Evolutionary conservation across 345 rosid species (phyloP).

Genomic region (Tarenaya hassleriana): DNA sequence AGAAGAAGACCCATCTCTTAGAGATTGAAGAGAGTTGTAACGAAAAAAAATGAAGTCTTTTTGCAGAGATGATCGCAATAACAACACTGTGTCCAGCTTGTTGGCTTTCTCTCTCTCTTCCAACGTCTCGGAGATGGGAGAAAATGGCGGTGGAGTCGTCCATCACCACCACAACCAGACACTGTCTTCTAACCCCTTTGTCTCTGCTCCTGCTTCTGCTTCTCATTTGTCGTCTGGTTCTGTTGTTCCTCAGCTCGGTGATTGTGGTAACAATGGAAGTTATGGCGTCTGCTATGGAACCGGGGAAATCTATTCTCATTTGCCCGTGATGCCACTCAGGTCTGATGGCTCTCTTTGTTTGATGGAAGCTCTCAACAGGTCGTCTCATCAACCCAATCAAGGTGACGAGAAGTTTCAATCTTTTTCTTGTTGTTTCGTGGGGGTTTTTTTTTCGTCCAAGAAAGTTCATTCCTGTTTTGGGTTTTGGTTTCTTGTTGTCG

Average conservation of each 20-base stretch:
- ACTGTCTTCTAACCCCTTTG: conserved; percentile 22
- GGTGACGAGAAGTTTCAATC: conserved; percentile 31
- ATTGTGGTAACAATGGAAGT: conserved; percentile 34
- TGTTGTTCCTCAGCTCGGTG: conserved; percentile 26
- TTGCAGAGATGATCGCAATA: conserved; percentile 42
- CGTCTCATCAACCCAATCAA: conserved; percentile 48
- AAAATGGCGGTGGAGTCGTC: conserved; percentile 19
- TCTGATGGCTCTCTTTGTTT: conserved; percentile 94
- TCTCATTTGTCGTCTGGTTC: conserved; percentile 23
- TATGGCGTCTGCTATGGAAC: conserved; percentile 48
- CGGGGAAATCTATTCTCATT: conserved; percentile 41
- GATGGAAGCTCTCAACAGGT: conserved; percentile 75
- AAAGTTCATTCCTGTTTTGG: conserved; percentile 16
- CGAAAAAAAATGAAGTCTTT: conserved; percentile 51
- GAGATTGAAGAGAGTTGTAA: conserved; percentile 1
- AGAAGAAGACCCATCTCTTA: conserved; percentile 12
- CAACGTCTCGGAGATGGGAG: conserved; percentile 56
- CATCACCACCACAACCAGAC: conserved; percentile 17
- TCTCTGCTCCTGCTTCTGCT: conserved; percentile 29
- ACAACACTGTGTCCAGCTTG: conserved; percentile 41
- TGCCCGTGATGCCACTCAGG: conserved; percentile 79
- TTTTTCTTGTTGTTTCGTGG: conserved; percentile 24
- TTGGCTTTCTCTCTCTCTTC: conserved; percentile 85
- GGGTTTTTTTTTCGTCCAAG: conserved; percentile 27
- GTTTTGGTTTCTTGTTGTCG: conserved; percentile 33